Conservation (phyloP, 768 basidiomycete genomes). For the Dentipellis fragilis region DNA sequence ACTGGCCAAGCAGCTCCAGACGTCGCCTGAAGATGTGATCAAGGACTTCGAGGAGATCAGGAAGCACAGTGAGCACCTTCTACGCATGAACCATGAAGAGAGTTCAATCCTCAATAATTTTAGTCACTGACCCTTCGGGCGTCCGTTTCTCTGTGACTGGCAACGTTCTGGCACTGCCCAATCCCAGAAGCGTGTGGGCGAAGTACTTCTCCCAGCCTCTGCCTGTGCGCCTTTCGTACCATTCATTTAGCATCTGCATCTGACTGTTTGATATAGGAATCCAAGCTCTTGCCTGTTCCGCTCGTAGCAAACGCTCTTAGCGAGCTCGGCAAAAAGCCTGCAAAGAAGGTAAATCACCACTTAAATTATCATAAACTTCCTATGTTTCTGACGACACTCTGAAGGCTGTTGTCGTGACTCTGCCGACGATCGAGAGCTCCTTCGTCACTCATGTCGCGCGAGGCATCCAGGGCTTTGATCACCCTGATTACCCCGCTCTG, state of each 20-base stretch:
- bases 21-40: conserved; percentile 62
- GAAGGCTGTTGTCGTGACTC: conserved; percentile 76
- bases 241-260: neutral
- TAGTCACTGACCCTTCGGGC: conserved; percentile 77
- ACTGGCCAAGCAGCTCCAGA: conserved; percentile 61
- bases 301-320: conserved; percentile 62
- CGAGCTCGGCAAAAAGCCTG: conserved; percentile 61
- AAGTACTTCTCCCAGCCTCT: conserved; percentile 56
- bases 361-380: neutral
- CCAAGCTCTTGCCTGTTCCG: conserved; percentile 55
- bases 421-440: conserved; percentile 92
- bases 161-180: conserved; percentile 56
- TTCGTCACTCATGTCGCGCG: conserved; percentile 73
- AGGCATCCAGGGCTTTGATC: conserved; percentile 68
- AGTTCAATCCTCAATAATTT: neutral
- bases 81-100: too few species aligned
- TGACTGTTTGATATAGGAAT: conserved; percentile 26
- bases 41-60: conserved; percentile 69
- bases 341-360: conserved; percentile 44
- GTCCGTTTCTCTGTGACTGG: conserved; percentile 89
- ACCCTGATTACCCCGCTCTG: conserved; percentile 79
- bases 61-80: conserved; percentile 40
- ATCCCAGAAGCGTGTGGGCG: conserved; percentile 67
- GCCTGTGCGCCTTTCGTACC: conserved; percentile 33
- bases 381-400: neutral